Evolutionary conservation across 2,329 filamentous ascomycete genomes (phyloP).

Genomic region (Ophiostoma triangulosporum): DNA sequence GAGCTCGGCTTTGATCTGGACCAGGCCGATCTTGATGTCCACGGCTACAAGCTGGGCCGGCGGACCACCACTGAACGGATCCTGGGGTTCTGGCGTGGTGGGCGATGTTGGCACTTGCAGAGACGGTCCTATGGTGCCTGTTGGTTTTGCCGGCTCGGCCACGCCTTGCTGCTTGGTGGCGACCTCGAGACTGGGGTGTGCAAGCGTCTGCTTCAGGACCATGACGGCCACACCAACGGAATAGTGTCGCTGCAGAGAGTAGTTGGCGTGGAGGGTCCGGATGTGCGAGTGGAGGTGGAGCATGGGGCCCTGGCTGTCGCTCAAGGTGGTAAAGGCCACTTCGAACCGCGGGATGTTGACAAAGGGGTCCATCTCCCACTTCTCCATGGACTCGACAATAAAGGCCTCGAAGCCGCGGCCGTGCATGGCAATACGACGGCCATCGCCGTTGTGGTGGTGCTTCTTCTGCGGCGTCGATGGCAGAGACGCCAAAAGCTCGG

Average conservation of each 20-base stretch:
- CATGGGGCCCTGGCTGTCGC: constrained; percentile 74
- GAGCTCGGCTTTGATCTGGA: constrained; percentile 82
- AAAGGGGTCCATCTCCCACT: constrained; percentile 75
- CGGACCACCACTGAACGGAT: not conserved
- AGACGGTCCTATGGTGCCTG: not conserved
- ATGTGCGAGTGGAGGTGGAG: constrained; percentile 77
- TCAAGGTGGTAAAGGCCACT: constrained; percentile 69
- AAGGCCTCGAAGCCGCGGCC: constrained; percentile 77
- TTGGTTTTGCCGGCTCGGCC: not conserved
- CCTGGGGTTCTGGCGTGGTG: not conserved
- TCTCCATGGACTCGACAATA: constrained; percentile 76
- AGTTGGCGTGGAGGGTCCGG: constrained; percentile 67
- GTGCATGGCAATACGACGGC: constrained; percentile 67
- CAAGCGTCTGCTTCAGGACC: constrained; percentile 59
- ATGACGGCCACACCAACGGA: constrained; percentile 68
- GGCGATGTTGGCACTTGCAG: not conserved
- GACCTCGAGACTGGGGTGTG: constrained; percentile 34
- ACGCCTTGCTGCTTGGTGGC: constrained; percentile 7
- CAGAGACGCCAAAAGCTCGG: constrained; percentile 42
- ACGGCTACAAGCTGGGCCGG: constrained; percentile 59
- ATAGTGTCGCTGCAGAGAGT: constrained; percentile 90
- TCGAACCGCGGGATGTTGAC: constrained; percentile 78
- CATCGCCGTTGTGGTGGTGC: constrained; percentile 50
- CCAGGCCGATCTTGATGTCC: constrained; percentile 65
- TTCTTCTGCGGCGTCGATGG: constrained; percentile 41